phyloP scores from a whole-genome alignment of 257 asterid species.

The Solanum paucissectum region DNA sequence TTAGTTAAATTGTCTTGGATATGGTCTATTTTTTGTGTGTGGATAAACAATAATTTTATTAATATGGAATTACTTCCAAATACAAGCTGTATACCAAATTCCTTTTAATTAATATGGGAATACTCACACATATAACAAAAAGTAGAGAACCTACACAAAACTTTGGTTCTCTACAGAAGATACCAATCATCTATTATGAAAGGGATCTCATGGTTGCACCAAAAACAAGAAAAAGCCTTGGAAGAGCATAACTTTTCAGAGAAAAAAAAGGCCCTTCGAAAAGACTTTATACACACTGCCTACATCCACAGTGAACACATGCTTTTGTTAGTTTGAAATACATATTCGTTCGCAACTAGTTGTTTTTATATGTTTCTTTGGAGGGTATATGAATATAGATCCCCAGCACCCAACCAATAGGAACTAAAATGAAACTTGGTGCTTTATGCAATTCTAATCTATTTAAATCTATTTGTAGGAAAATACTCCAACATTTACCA shows the following conservation, averaged over 20 bases:
- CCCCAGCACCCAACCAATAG: not conserved
- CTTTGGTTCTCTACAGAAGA: not conserved
- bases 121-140: not conserved
- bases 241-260: not conserved
- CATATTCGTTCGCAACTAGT: not conserved
- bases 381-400: not conserved
- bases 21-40: not conserved
- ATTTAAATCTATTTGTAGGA: constrained; percentile 40
- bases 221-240: not conserved
- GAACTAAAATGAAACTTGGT: not conserved
- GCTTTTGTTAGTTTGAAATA: not conserved
- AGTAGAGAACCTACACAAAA: not conserved
- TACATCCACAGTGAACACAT: not conserved
- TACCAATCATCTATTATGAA: not conserved
- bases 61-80: not conserved
- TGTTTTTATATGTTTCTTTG: not conserved
- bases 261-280: not conserved
- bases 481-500: constrained; percentile 49
- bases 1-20: not conserved
- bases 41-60: not conserved
- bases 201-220: not conserved
- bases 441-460: not conserved
- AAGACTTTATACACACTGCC: not conserved
- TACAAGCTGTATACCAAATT: not conserved
- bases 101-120: not conserved